These are phyloP conservation scores for Elymus sibiricus DNA, from an alignment of 176 grass and related monocot genomes.

Conservation along the genomic window DNA sequence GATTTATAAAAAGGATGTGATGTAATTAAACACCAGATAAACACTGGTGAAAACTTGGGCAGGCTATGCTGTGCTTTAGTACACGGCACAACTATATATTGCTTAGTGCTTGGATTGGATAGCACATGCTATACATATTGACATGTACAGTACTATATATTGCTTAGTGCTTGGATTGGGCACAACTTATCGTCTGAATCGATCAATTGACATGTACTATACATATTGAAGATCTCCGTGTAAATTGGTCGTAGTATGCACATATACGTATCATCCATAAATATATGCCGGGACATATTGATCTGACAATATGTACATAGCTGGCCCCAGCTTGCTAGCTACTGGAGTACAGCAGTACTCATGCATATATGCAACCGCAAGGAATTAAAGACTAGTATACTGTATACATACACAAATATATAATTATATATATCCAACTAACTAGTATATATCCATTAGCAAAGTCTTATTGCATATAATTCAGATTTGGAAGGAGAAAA, in stretches of 20 bases:
- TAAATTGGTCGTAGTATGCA: neutral
- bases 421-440: neutral
- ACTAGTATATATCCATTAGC: neutral
- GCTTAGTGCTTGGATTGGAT: neutral
- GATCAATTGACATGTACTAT: neutral
- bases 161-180: neutral
- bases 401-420: neutral
- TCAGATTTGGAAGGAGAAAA: neutral
- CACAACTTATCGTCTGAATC: neutral
- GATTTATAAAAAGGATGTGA: neutral
- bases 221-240: neutral
- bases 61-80: neutral
- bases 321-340: neutral
- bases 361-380: neutral
- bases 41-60: neutral
- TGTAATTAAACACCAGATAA: neutral
- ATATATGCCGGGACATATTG: slow-evolving; percentile 3
- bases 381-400: neutral
- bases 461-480: neutral
- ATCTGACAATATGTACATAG: neutral
- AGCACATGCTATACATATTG: neutral
- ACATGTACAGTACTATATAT: neutral
- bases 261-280: neutral
- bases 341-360: neutral
- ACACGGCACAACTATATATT: neutral